phyloP scores from a whole-genome alignment of 164 flowering plant genomes.

The Amborella trichopoda region DNA sequence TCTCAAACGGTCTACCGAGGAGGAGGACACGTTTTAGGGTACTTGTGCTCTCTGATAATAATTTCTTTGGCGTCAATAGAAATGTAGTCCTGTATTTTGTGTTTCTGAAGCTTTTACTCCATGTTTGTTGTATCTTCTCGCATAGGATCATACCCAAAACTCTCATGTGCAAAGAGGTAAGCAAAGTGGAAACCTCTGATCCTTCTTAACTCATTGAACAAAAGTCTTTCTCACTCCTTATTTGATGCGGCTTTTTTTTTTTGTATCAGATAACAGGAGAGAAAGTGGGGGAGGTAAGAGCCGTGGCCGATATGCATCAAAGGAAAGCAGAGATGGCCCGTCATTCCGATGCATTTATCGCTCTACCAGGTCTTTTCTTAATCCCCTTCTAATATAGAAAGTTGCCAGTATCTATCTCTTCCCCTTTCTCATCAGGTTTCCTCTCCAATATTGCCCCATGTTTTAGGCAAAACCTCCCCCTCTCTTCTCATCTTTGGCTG shows the following conservation, averaged over 20 bases:
- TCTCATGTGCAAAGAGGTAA: background rate
- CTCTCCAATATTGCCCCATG: no score
- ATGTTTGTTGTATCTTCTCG: background rate
- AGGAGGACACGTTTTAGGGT: conserved; percentile 40
- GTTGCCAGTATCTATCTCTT: no score
- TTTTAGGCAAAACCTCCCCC: no score
- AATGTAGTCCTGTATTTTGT: background rate
- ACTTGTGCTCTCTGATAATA: background rate
- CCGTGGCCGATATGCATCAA: conserved; percentile 3
- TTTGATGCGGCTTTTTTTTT: background rate
- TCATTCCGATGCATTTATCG: conserved; percentile 4
- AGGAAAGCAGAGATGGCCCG: conserved; percentile 6
- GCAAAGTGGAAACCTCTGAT: background rate
- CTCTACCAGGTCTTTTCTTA: conserved; percentile 1
- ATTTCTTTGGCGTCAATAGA: background rate
- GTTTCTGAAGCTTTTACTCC: background rate
- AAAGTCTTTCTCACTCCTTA: background rate
- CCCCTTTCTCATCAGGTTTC: no score
- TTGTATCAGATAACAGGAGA: conserved; percentile 2
- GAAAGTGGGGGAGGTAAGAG: conserved; percentile 3
- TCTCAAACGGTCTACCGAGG: conserved; percentile 28
- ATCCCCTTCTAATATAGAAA: background rate
- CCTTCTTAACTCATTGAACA: background rate
- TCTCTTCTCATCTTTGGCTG: no score
- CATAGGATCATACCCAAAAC: conserved; percentile 3